Percentiles rank a stretch among this genome's conserved stretches.
Conservation (phyloP, 2,329 filamentous ascomycete genomes). For the Talaromyces sp. region DNA sequence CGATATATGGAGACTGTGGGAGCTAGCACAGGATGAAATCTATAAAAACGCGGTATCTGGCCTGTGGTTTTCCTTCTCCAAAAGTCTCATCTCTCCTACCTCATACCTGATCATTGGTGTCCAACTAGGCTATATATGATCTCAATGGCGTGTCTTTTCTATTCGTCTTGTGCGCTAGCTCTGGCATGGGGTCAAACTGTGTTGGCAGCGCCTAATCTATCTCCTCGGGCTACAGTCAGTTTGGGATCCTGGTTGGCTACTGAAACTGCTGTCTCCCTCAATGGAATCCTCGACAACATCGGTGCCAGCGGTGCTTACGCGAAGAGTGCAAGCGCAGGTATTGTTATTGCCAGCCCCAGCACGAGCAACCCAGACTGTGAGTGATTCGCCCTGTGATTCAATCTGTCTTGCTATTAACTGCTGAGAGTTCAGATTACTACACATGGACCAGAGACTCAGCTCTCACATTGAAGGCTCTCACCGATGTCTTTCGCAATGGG, state of each 20-base stretch:
- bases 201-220: conserved; percentile 15
- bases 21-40: neutral
- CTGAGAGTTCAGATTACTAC: conserved; percentile 59
- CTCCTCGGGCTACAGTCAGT: conserved; percentile 14
- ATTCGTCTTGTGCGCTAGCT: conserved; percentile 17
- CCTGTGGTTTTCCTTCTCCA: neutral
- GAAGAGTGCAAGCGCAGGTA: conserved; percentile 43
- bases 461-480: conserved; percentile 62
- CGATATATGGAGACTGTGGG: neutral
- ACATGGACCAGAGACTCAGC: conserved; percentile 75
- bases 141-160: conserved; percentile 16
- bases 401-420: neutral
- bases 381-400: conserved; percentile 24
- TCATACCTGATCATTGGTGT: neutral
- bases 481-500: conserved; percentile 62
- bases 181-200: conserved; percentile 13
- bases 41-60: neutral
- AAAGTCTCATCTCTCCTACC: neutral
- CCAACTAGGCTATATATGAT: neutral
- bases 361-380: conserved; percentile 50
- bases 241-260: conserved; percentile 28
- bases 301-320: conserved; percentile 47
- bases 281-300: conserved; percentile 52
- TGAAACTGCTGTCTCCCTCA: conserved; percentile 45
- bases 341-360: conserved; percentile 53